Conservation (phyloP, 106 monocot species). For the Amphibolis antarctica region DNA sequence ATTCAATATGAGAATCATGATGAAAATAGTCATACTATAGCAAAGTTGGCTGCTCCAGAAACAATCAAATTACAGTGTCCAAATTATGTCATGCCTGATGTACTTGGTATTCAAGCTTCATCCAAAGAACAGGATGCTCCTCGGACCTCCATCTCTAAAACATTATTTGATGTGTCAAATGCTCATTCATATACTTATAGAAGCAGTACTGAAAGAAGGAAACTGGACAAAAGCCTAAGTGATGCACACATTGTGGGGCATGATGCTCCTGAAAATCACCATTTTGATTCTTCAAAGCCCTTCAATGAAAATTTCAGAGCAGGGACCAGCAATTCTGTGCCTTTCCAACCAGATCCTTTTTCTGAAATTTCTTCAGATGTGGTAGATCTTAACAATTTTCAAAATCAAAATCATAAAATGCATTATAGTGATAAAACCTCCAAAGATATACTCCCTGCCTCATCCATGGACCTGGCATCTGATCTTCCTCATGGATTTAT, state of each 20-base stretch:
- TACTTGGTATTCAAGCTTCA: conserved; percentile 12
- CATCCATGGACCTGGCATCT: conserved; percentile 10
- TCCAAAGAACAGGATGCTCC: conserved; percentile 27
- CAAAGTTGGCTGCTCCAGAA: neutral
- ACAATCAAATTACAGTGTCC: conserved; percentile 5
- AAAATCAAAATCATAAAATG: conserved; percentile 8
- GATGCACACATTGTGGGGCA: neutral
- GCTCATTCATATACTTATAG: conserved; percentile 2
- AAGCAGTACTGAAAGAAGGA: neutral
- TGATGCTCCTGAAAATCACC: neutral
- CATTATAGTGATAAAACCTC: conserved; percentile 6
- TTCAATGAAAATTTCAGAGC: conserved; percentile 1
- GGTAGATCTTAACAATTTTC: conserved; percentile 1
- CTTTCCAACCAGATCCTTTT: conserved; percentile 12
- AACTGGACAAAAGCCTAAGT: conserved; percentile 3
- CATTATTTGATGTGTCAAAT: conserved; percentile 7
- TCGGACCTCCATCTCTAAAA: conserved; percentile 28
- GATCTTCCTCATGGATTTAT: conserved; percentile 24
- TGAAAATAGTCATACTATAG: conserved; percentile 11
- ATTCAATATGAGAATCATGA: conserved; percentile 13
- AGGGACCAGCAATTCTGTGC: conserved; percentile 7
- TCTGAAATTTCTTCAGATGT: conserved; percentile 18
- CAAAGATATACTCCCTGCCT: conserved; percentile 5
- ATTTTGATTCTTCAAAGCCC: neutral
- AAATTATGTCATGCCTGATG: neutral